phyloP scores from a whole-genome alignment of 2,329 filamentous ascomycete species.

The Microdochium nivale region DNA sequence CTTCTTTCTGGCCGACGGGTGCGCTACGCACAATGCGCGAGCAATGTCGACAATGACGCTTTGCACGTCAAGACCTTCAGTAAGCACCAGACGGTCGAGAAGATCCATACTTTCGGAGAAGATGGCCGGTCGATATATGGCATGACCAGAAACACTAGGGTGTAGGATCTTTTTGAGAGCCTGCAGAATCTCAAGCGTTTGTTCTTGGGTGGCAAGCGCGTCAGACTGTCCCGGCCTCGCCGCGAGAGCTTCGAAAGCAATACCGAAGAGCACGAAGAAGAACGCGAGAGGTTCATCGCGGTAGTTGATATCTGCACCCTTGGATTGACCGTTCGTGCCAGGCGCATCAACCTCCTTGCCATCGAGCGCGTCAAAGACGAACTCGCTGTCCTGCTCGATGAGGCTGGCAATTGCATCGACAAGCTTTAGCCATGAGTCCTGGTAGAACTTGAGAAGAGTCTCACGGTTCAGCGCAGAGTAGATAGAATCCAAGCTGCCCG shows the following conservation, averaged over 20 bases:
- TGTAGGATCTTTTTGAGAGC: slow-evolving; percentile 92
- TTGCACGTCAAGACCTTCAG: slow-evolving; percentile 82
- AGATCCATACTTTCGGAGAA: slow-evolving; percentile 97
- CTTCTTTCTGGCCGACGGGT: slow-evolving; percentile 74
- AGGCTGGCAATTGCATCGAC: slow-evolving; percentile 96
- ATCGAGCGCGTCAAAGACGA: slow-evolving; percentile 93
- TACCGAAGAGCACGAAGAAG: slow-evolving; percentile 95
- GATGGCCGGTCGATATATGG: slow-evolving; percentile 91
- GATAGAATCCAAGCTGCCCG: slow-evolving; percentile 82
- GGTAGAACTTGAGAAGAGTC: slow-evolving; percentile 89
- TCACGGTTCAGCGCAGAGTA: slow-evolving; percentile 93
- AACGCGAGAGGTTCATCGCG: slow-evolving; percentile 96
- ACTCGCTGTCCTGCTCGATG: slow-evolving; percentile 95
- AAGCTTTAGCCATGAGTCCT: slow-evolving; percentile 92
- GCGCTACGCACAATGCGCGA: slow-evolving; percentile 78
- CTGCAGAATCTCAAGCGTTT: slow-evolving; percentile 80
- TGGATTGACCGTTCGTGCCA: slow-evolving; percentile 41
- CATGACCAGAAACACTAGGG: slow-evolving; percentile 89
- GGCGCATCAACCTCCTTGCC: slow-evolving; percentile 58
- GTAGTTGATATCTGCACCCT: slow-evolving; percentile 84
- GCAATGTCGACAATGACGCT: slow-evolving; percentile 91
- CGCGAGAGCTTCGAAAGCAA: slow-evolving; percentile 91
- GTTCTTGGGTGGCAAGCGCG: slow-evolving; percentile 62
- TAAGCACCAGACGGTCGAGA: slow-evolving; percentile 84
- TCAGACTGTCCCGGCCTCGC: slow-evolving; percentile 62